Conservation (phyloP, 352 stramenopile species). For the Phytopythium oedochilum region DNA sequence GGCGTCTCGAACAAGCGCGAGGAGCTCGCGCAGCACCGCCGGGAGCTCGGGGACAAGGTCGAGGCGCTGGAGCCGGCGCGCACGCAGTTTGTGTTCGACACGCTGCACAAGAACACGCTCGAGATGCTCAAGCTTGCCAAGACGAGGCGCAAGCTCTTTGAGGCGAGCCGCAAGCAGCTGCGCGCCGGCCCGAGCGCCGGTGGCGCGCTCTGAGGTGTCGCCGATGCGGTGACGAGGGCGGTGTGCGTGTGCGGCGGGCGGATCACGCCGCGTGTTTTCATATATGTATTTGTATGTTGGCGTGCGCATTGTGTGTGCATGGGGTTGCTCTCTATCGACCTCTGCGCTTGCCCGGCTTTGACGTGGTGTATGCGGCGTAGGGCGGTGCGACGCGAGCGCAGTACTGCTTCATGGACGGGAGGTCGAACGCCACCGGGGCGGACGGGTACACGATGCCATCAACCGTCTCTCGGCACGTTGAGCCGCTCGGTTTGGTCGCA, state of each 20-base stretch:
- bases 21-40: constrained; percentile 42
- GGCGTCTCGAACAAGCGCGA: constrained; percentile 33
- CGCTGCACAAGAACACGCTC: constrained; percentile 54
- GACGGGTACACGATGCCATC: constrained; percentile 17
- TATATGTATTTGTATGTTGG: constrained; percentile 22
- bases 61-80: constrained; percentile 49
- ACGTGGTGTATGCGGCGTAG: constrained; percentile 49
- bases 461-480: not conserved
- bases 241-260: not conserved
- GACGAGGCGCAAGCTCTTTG: constrained; percentile 59
- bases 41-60: constrained; percentile 55
- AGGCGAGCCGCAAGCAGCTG: constrained; percentile 58
- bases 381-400: constrained; percentile 50
- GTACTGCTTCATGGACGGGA: constrained; percentile 74
- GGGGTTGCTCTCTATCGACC: not conserved
- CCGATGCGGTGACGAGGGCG: not conserved
- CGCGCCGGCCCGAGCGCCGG: constrained; percentile 8
- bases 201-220: constrained; percentile 18
- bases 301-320: not conserved
- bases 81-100: constrained; percentile 65
- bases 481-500: not conserved
- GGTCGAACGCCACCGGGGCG: constrained; percentile 27
- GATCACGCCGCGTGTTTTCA: not conserved
- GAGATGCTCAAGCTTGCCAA: constrained; percentile 77
- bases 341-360: constrained; percentile 8